phyloP scores from a whole-genome alignment of 2,329 filamentous ascomycete species.

The Fusarium cyanostomum region DNA sequence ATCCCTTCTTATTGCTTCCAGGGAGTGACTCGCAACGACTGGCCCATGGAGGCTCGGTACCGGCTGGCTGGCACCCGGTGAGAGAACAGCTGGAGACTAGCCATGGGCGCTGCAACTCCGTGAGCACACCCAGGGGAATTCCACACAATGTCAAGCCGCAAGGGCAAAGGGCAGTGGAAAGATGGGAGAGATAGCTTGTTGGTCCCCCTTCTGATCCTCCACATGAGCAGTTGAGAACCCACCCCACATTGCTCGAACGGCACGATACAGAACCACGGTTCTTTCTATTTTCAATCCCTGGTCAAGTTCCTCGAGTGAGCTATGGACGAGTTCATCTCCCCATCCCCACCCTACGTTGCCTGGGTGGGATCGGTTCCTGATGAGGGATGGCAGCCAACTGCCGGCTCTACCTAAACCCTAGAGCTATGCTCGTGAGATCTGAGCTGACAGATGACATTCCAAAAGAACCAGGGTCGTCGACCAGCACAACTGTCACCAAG shows the following conservation, averaged over 20 bases:
- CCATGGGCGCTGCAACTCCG: slow-evolving; percentile 21
- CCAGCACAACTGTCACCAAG: slow-evolving; percentile 17
- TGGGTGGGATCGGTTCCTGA: slow-evolving; percentile 1
- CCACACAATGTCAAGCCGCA: slow-evolving; percentile 25
- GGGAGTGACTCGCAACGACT: slow-evolving; percentile 32
- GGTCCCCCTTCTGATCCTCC: neutral
- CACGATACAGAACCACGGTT: slow-evolving; percentile 1
- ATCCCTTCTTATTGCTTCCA: slow-evolving; percentile 33
- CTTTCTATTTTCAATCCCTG: slow-evolving; percentile 7
- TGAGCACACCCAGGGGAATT: slow-evolving; percentile 30
- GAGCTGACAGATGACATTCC: neutral
- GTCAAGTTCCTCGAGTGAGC: slow-evolving; percentile 5
- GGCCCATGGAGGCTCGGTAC: slow-evolving; percentile 35
- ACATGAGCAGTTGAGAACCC: slow-evolving; percentile 2
- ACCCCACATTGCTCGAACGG: neutral
- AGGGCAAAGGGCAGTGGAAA: slow-evolving; percentile 13
- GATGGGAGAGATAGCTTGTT: slow-evolving; percentile 1
- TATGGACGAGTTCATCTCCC: slow-evolving; percentile 27
- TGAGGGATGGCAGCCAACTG: neutral
- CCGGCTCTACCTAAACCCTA: neutral
- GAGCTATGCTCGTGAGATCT: neutral
- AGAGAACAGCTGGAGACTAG: slow-evolving; percentile 32
- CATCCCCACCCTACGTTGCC: slow-evolving; percentile 28
- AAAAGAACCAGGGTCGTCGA: slow-evolving; percentile 1
- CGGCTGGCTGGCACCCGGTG: slow-evolving; percentile 39